Evolutionary conservation across 106 monocot genomes (phyloP).

Genomic region (Acorus calamus): DNA sequence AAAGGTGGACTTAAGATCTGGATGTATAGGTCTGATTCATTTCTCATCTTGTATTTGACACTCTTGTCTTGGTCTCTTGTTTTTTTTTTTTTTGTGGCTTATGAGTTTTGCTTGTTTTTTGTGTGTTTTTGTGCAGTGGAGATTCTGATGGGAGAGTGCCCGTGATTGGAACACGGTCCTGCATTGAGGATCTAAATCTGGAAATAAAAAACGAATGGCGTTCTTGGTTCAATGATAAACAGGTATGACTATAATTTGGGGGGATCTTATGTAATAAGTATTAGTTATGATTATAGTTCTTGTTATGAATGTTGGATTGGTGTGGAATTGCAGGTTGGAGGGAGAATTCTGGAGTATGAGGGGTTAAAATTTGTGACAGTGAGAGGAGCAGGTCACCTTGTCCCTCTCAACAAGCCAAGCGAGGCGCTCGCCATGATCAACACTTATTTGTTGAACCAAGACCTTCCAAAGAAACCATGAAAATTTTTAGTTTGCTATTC

Average conservation of each 20-base stretch:
- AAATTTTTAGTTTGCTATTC: too few relatives aligned
- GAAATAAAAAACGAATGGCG: constrained; percentile 46
- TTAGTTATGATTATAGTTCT: not conserved
- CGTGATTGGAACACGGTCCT: constrained; percentile 76
- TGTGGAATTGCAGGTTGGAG: constrained; percentile 43
- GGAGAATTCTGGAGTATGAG: constrained; percentile 77
- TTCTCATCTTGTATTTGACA: too few relatives aligned
- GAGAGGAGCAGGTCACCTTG: constrained; percentile 84
- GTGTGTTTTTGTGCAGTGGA: constrained; percentile 33
- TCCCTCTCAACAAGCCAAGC: constrained; percentile 75
- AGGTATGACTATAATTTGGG: constrained; percentile 24
- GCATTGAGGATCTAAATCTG: constrained; percentile 59
- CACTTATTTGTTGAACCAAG: constrained; percentile 35
- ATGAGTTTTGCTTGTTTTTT: not conserved
- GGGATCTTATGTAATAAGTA: too few relatives aligned
- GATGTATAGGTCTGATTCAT: constrained; percentile 61
- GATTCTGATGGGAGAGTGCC: constrained; percentile 87
- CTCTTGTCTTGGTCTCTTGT: not conserved
- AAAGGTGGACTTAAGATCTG: constrained; percentile 69
- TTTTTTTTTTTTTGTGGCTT: not conserved
- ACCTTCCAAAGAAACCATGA: constrained; percentile 14
- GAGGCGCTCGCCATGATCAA: constrained; percentile 58
- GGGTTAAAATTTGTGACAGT: constrained; percentile 77
- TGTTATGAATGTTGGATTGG: not conserved
- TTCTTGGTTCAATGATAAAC: constrained; percentile 58